Evolutionary conservation across 2,329 filamentous ascomycete species (phyloP).

Genomic region (Phyllachora maydis): DNA sequence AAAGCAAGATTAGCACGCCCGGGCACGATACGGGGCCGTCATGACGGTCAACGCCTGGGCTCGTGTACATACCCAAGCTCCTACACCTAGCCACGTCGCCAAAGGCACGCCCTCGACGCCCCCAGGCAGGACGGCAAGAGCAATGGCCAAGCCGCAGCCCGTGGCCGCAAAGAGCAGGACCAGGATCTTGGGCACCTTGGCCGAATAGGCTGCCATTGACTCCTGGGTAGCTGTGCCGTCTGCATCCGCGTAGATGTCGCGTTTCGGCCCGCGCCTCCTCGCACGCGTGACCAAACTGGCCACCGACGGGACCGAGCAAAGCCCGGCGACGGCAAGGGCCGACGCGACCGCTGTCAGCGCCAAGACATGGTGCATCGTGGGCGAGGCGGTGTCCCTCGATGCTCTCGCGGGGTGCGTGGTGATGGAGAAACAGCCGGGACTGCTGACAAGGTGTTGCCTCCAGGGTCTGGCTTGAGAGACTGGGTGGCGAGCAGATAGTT

Average conservation of each 20-base stretch:
- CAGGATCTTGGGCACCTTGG: constrained; percentile 30
- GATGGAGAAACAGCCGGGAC: no score
- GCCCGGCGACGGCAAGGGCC: constrained; percentile 9
- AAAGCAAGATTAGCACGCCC: constrained; percentile 3
- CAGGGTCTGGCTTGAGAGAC: no score
- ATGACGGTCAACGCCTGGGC: constrained; percentile 6
- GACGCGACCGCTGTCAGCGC: constrained; percentile 8
- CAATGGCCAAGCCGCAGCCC: constrained; percentile 34
- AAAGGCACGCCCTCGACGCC: constrained; percentile 18
- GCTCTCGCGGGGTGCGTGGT: no score
- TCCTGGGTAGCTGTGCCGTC: constrained; percentile 50
- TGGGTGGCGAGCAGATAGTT: no score
- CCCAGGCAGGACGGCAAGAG: constrained; percentile 30
- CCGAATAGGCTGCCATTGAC: constrained; percentile 39
- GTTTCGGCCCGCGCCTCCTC: constrained; percentile 9
- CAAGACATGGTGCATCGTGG: constrained; percentile 9
- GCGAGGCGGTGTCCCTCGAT: constrained; percentile 1
- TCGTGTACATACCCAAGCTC: constrained; percentile 35
- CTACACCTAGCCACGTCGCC: constrained; percentile 38
- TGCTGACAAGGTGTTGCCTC: no score
- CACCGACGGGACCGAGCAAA: constrained; percentile 11
- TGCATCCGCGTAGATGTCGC: constrained; percentile 40
- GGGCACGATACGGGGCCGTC: not conserved
- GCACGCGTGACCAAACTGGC: constrained; percentile 9
- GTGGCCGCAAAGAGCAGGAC: constrained; percentile 30